These are phyloP conservation scores for Silene conica DNA, from an alignment of 148 eudicot genomes.

Conservation along the genomic window DNA sequence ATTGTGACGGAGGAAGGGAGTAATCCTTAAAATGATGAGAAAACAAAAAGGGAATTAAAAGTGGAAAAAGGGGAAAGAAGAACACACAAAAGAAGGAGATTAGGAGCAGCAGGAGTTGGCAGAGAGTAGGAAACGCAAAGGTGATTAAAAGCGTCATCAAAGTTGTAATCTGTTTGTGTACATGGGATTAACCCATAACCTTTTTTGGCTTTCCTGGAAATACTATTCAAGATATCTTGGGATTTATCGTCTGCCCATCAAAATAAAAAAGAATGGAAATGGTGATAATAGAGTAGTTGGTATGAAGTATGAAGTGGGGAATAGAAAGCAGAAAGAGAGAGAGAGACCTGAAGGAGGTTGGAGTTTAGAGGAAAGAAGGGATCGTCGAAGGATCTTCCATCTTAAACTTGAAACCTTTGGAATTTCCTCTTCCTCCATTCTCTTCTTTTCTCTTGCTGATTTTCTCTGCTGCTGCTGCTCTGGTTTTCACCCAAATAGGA, in stretches of 20 bases:
- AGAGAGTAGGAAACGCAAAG: constrained; percentile 38
- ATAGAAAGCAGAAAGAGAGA: not conserved
- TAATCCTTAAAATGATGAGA: not conserved
- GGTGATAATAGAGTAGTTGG: too few relatives aligned
- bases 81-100: constrained; percentile 47
- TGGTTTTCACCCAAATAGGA: too few relatives aligned
- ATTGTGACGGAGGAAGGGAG: too few relatives aligned
- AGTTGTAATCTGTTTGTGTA: constrained; percentile 16
- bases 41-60: not conserved
- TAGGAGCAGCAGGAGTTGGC: constrained; percentile 27
- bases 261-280: too few relatives aligned
- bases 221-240: constrained; percentile 29
- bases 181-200: constrained; percentile 70
- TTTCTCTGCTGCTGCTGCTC: not conserved
- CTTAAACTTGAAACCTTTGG: constrained; percentile 44
- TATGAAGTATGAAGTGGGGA: too few relatives aligned
- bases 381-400: constrained; percentile 65
- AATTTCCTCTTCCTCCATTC: not conserved
- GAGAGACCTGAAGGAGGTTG: constrained; percentile 23
- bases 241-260: constrained; percentile 43
- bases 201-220: constrained; percentile 58
- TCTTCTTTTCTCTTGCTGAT: not conserved
- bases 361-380: constrained; percentile 40
- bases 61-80: not conserved
- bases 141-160: constrained; percentile 27